These are phyloP conservation scores for Croton setiger DNA, from an alignment of 441 rosid species.

Conservation along the genomic window DNA sequence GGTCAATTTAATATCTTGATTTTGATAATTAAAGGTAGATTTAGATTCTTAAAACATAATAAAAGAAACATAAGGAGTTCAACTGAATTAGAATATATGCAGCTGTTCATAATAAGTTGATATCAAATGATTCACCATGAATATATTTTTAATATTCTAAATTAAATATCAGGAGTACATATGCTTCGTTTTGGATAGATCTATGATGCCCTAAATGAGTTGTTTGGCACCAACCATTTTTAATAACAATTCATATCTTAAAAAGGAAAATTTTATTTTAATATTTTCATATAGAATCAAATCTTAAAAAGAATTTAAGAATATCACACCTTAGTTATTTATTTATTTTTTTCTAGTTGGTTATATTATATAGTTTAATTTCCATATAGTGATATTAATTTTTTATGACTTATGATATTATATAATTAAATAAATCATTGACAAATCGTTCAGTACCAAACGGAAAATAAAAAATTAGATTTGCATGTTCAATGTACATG, in stretches of 20 bases:
- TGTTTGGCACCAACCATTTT: slow-evolving; percentile 21
- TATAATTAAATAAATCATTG: neutral
- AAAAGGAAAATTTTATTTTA: neutral
- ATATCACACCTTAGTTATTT: neutral
- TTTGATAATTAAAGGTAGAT: neutral
- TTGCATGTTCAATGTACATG: too few species aligned
- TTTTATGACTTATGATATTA: neutral
- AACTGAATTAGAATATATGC: neutral
- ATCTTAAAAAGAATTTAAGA: slow-evolving; percentile 23
- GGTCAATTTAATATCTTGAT: neutral
- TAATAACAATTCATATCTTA: slow-evolving; percentile 8
- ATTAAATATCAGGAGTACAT: neutral
- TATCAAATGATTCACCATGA: neutral
- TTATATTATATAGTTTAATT: neutral
- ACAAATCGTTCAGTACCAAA: neutral
- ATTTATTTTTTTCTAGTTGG: too few species aligned
- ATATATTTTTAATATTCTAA: too few species aligned
- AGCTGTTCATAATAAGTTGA: neutral
- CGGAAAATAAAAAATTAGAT: neutral
- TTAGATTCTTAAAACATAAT: neutral
- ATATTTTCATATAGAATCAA: slow-evolving; percentile 25
- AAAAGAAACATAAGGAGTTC: too few species aligned
- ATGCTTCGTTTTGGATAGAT: slow-evolving; percentile 8
- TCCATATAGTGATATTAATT: neutral
- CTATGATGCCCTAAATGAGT: slow-evolving; percentile 20